phyloP scores from a whole-genome alignment of 148 eudicot species.

The Amaranthus hypochondriacus region DNA sequence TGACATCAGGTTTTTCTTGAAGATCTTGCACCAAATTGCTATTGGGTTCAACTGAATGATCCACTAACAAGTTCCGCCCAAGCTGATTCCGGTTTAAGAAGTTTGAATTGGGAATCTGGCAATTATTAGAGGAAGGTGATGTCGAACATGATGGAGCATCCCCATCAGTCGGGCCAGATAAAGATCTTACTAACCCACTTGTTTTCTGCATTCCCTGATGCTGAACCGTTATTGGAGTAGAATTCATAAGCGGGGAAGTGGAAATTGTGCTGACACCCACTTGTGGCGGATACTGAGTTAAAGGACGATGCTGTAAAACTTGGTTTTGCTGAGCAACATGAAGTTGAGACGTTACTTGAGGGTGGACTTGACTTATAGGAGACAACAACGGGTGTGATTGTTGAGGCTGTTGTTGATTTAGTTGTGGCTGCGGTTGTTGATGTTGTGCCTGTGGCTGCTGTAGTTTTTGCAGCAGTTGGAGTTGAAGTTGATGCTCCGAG shows the following conservation, averaged over 20 bases:
- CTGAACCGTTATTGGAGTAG: constrained; percentile 49
- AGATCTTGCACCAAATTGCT: constrained; percentile 43
- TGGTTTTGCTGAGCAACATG: constrained; percentile 45
- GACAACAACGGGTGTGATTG: constrained; percentile 46
- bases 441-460: constrained; percentile 41
- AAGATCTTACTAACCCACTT: constrained; percentile 31
- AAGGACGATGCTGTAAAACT: constrained; percentile 42
- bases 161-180: constrained; percentile 52
- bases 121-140: constrained; percentile 74
- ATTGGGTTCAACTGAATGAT: constrained; percentile 47
- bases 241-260: constrained; percentile 47
- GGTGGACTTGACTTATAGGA: constrained; percentile 31
- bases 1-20: constrained; percentile 43
- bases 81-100: constrained; percentile 51
- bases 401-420: constrained; percentile 39
- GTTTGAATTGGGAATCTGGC: constrained; percentile 51
- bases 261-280: constrained; percentile 37
- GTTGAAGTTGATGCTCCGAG: constrained; percentile 72
- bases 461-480: constrained; percentile 58
- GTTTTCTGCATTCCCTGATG: constrained; percentile 57
- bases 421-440: constrained; percentile 33
- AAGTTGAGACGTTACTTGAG: constrained; percentile 32
- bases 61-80: constrained; percentile 34
- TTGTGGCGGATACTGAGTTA: constrained; percentile 46
- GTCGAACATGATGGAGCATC: constrained; percentile 92